Percentiles rank a stretch among this genome's conserved stretches.
Conservation (phyloP, 1,284 basidiomycete species). For the Neolentinus lepideus region DNA sequence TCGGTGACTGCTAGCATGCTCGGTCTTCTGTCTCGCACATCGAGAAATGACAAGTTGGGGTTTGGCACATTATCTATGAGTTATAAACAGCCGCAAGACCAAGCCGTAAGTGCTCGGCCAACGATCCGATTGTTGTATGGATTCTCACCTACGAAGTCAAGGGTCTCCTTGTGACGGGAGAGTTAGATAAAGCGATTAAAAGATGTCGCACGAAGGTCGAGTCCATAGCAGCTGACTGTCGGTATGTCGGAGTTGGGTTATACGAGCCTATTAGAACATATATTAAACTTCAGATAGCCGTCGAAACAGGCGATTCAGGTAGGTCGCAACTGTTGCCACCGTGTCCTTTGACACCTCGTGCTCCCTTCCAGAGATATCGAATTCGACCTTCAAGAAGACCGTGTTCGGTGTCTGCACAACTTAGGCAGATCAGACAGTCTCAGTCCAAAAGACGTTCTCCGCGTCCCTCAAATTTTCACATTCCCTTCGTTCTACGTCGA, state of each 20-base stretch:
- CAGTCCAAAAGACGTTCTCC: not conserved
- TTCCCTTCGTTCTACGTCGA: slow-evolving; percentile 36
- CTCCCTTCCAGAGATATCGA: slow-evolving; percentile 34
- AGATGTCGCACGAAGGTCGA: slow-evolving; percentile 19
- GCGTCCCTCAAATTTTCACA: slow-evolving; percentile 12
- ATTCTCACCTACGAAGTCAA: not conserved
- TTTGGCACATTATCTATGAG: not conserved
- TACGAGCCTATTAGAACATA: no score
- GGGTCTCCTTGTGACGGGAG: slow-evolving; percentile 21
- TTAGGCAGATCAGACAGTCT: slow-evolving; percentile 17
- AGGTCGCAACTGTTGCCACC: not conserved
- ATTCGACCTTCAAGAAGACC: slow-evolving; percentile 42
- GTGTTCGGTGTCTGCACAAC: slow-evolving; percentile 33
- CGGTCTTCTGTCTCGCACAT: not conserved
- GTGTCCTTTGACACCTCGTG: not conserved
- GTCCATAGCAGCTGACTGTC: slow-evolving; percentile 20
- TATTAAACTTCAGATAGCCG: not conserved
- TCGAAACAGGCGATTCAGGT: slow-evolving; percentile 13
- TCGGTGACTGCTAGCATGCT: not conserved
- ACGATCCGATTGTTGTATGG: not conserved
- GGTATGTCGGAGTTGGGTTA: slow-evolving; percentile 7
- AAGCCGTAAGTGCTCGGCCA: not conserved
- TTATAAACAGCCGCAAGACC: not conserved
- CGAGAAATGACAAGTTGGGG: not conserved
- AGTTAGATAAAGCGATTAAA: slow-evolving; percentile 19